These are phyloP conservation scores for Linnemannia schmuckeri DNA, from an alignment of 192 early-diverging fungal genomes.

Conservation along the genomic window DNA sequence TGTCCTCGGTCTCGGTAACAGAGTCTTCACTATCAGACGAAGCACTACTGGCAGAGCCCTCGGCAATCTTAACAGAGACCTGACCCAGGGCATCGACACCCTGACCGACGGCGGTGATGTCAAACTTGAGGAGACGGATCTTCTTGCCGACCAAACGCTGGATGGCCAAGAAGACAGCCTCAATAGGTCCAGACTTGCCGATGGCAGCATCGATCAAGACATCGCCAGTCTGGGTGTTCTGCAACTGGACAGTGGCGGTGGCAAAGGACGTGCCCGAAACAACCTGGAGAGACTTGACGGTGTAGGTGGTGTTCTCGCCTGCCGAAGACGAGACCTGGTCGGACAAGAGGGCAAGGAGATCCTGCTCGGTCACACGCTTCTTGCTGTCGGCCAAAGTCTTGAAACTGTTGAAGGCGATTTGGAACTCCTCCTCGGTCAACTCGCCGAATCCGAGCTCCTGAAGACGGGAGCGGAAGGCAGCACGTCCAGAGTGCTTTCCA, in stretches of 20 bases:
- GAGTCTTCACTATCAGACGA: slow-evolving; percentile 68
- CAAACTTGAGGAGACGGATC: slow-evolving; percentile 87
- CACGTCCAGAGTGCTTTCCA: slow-evolving; percentile 97
- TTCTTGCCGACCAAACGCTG: slow-evolving; percentile 84
- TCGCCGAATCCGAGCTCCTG: slow-evolving; percentile 81
- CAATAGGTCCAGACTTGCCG: slow-evolving; percentile 86
- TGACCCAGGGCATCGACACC: slow-evolving; percentile 91
- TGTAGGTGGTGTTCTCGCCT: slow-evolving; percentile 66
- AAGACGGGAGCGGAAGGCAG: slow-evolving; percentile 88
- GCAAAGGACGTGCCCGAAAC: slow-evolving; percentile 82
- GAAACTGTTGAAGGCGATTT: slow-evolving; percentile 88
- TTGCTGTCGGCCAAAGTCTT: slow-evolving; percentile 96
- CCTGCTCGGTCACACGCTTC: slow-evolving; percentile 88
- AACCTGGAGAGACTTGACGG: slow-evolving; percentile 82
- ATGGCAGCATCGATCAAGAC: slow-evolving; percentile 81
- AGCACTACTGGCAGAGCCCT: slow-evolving; percentile 21
- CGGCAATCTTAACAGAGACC: slow-evolving; percentile 80
- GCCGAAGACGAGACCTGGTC: slow-evolving; percentile 69
- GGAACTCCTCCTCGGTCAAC: slow-evolving; percentile 72
- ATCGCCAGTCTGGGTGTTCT: slow-evolving; percentile 64
- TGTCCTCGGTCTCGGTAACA: slow-evolving; percentile 45
- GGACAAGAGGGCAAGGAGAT: slow-evolving; percentile 88
- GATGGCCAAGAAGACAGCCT: slow-evolving; percentile 91
- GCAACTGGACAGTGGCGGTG: slow-evolving; percentile 85
- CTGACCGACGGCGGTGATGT: slow-evolving; percentile 87